Conservation (phyloP, 2,329 filamentous ascomycete genomes). For the Penicillium sp. region DNA sequence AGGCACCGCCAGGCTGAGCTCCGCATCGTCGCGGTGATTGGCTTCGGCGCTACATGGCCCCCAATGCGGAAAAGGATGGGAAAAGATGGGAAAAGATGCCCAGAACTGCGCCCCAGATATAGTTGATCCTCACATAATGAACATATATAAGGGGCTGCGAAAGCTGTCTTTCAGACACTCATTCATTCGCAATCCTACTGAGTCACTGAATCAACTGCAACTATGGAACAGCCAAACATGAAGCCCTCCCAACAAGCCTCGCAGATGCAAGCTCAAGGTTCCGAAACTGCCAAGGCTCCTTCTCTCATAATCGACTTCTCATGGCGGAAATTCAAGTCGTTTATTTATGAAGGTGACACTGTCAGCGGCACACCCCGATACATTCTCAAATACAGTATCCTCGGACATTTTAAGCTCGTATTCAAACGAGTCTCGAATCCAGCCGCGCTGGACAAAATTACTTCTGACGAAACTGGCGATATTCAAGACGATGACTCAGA, state of each 20-base stretch:
- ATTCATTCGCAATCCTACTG: no score
- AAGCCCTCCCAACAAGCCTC: background rate
- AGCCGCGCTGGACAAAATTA: background rate
- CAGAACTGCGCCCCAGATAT: slow-evolving; percentile 5
- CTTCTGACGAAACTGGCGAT: background rate
- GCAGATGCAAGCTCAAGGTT: background rate
- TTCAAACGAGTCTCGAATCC: background rate
- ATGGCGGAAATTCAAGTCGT: slow-evolving; percentile 25
- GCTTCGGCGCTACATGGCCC: background rate
- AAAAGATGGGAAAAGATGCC: background rate
- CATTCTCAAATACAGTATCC: background rate
- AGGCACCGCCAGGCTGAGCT: background rate
- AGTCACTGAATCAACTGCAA: no score
- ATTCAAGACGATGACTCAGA: background rate
- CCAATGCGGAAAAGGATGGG: background rate
- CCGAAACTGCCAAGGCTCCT: background rate
- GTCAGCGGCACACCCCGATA: background rate
- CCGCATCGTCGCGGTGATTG: slow-evolving; percentile 1
- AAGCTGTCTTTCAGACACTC: no score
- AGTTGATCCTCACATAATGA: background rate
- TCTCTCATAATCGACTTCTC: slow-evolving; percentile 25
- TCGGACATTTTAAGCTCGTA: background rate
- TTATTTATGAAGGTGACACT: slow-evolving; percentile 19
- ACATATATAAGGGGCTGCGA: no score
- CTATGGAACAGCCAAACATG: background rate